Evolutionary conservation across 768 basidiomycete genomes (phyloP).

Genomic region (Lactarius psammicola): DNA sequence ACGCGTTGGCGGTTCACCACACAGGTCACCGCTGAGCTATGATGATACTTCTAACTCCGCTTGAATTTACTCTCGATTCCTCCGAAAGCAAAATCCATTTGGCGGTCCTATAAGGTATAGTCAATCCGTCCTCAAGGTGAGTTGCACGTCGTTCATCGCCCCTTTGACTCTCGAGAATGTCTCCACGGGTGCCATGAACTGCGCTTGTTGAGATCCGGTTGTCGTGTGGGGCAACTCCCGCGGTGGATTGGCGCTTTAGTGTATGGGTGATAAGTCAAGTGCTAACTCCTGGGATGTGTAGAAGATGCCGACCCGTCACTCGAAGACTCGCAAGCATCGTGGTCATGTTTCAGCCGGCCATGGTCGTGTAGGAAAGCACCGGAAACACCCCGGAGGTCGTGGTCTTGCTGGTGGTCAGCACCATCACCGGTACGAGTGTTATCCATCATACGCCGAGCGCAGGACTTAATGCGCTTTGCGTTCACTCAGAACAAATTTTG

Average conservation of each 20-base stretch:
- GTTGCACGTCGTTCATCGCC: slow-evolving; percentile 39
- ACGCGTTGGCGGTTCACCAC: background rate
- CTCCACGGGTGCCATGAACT: slow-evolving; percentile 7
- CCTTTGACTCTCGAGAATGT: slow-evolving; percentile 24
- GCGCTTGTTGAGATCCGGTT: background rate
- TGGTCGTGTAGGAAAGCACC: slow-evolving; percentile 99
- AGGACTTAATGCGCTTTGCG: background rate
- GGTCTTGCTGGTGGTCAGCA: slow-evolving; percentile 99
- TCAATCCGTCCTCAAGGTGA: slow-evolving; percentile 63
- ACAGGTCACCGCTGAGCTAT: background rate
- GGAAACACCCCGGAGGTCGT: slow-evolving; percentile 99
- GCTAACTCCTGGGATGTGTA: slow-evolving; percentile 34
- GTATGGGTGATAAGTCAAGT: slow-evolving; percentile 27
- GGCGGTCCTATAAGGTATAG: slow-evolving; percentile 18
- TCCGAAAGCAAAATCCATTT: slow-evolving; percentile 15
- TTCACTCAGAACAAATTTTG: slow-evolving; percentile 81
- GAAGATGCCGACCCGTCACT: slow-evolving; percentile 93
- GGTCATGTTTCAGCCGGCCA: slow-evolving; percentile 99
- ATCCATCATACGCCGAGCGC: background rate
- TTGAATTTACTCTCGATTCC: slow-evolving; percentile 14
- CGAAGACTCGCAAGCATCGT: slow-evolving; percentile 98
- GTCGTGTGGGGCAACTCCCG: slow-evolving; percentile 27
- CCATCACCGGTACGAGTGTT: slow-evolving; percentile 85
- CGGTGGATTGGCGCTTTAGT: slow-evolving; percentile 50
- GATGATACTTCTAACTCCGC: slow-evolving; percentile 19